Evolutionary conservation across 768 basidiomycete species (phyloP), one percentile per base, ranked within the genome.

Genomic region (Lactifluus hygrophoroides): DNA sequence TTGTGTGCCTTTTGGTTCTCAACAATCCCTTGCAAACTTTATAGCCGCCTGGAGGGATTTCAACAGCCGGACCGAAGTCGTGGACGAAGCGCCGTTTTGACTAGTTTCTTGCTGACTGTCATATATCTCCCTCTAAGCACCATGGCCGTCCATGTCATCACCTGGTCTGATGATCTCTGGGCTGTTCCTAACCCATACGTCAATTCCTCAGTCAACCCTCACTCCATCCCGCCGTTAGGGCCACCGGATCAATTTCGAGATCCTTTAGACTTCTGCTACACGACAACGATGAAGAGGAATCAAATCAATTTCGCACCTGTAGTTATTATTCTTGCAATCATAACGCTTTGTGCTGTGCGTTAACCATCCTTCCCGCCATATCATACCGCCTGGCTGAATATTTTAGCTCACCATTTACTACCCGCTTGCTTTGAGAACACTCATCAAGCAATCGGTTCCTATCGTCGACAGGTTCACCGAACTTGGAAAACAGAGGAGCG

Each of bases 101-200:
- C 80, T 45, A 84, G 80, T 28, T 90, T 90, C 66, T 65, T 85
- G 21, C 71, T 88, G 43, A 84, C 84, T 9, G 72, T 84, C 44
- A 75, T 89, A 25, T 91, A 90, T 67, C 76, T 91, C 25, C 89
- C 88, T 3, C 74, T 91, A 49, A 86, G 85, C 62, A 88, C 86
- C 14, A 81, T 91, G 76, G 80, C 86, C 0, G 73, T 90, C 17
- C 86, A 86, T 64, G 86, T 86, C 30, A 72, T 90, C 16, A 79
- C 86, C 2, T 90, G 86, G 86, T 86, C 85, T 0, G 76, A 82
- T 47, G 89, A 90, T 71, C 77, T 86, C 19, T 90, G 86, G 87
- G 76, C 77, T 6, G 80, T 88, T 27, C 70, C 79, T 0, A 88
- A 88, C 67, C 85, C 86, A 3, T 88, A 88, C 64, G 70, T 70